Percentiles rank a stretch among this genome's conserved stretches.
Conservation (phyloP, 176 grass and related monocot species). For the Rhynchospora tenuis region DNA sequence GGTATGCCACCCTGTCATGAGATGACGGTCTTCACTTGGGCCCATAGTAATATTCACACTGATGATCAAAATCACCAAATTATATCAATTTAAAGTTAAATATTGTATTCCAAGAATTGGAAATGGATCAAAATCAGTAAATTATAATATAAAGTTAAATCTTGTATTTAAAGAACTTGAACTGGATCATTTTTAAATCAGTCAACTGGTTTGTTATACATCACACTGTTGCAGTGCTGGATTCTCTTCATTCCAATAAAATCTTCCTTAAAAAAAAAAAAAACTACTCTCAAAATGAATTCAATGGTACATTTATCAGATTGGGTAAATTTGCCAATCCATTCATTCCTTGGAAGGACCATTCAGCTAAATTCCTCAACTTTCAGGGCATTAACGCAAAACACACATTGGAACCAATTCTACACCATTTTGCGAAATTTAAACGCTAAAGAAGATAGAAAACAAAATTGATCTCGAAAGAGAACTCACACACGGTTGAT, state of each 20-base stretch:
- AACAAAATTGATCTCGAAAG: neutral
- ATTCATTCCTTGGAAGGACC: neutral
- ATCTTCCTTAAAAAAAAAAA: neutral
- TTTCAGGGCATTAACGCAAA: neutral
- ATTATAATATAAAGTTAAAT: neutral
- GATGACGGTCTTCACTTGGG: slow-evolving; percentile 67
- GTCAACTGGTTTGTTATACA: neutral
- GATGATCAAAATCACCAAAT: neutral
- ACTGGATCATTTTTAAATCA: neutral
- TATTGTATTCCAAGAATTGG: neutral
- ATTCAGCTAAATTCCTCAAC: neutral
- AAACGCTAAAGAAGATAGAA: neutral
- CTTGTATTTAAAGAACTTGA: neutral
- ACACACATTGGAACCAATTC: neutral
- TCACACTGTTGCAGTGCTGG: neutral
- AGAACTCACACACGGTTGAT: slow-evolving; percentile 70
- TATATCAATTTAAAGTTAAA: neutral
- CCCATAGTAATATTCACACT: slow-evolving; percentile 85
- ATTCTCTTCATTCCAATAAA: neutral
- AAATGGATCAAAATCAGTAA: neutral
- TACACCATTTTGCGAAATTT: neutral
- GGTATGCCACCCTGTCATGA: slow-evolving; percentile 79
- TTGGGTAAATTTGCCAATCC: neutral
- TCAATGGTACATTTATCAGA: neutral
- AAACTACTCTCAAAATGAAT: neutral